Evolutionary conservation across 2,329 filamentous ascomycete species (phyloP).

Genomic region (Ascochyta clinopodiicola): DNA sequence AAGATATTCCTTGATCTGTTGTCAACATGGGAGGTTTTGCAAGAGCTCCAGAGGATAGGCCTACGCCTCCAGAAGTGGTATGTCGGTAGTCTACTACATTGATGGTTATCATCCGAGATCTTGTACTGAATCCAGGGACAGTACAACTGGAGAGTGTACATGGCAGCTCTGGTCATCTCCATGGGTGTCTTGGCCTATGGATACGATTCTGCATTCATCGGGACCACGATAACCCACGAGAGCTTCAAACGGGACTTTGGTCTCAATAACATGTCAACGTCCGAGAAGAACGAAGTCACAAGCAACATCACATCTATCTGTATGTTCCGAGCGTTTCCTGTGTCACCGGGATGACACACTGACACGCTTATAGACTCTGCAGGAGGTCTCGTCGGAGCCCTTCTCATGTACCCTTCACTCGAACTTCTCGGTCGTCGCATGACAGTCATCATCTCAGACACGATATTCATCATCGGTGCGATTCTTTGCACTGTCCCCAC

Average conservation of each 20-base stretch:
- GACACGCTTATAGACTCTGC: slow-evolving; percentile 44
- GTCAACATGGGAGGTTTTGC: slow-evolving; percentile 49
- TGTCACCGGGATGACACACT: neutral
- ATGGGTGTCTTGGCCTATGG: slow-evolving; percentile 66
- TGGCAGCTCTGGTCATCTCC: slow-evolving; percentile 61
- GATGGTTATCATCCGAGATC: no score
- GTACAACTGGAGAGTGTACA: slow-evolving; percentile 67
- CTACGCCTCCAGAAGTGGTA: slow-evolving; percentile 61
- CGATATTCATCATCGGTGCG: slow-evolving; percentile 53
- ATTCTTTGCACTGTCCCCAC: slow-evolving; percentile 46
- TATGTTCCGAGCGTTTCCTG: slow-evolving; percentile 8
- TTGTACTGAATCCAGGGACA: neutral
- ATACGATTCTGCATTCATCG: slow-evolving; percentile 78
- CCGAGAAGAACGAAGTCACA: slow-evolving; percentile 52
- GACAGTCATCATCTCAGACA: slow-evolving; percentile 57
- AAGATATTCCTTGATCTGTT: slow-evolving; percentile 1
- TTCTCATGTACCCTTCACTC: slow-evolving; percentile 53
- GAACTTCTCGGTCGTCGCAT: slow-evolving; percentile 59
- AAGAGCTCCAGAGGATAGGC: slow-evolving; percentile 61
- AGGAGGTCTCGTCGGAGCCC: slow-evolving; percentile 61
- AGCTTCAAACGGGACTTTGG: slow-evolving; percentile 74
- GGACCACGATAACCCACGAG: slow-evolving; percentile 71
- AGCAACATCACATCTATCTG: slow-evolving; percentile 58
- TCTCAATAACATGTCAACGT: slow-evolving; percentile 58
- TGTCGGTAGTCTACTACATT: slow-evolving; percentile 11